A percentile compares a stretch with the other conserved stretches of the same genome.
Evolutionary conservation across 129 eudicot genomes (phyloP).

Genomic region (Erigeron canadensis): DNA sequence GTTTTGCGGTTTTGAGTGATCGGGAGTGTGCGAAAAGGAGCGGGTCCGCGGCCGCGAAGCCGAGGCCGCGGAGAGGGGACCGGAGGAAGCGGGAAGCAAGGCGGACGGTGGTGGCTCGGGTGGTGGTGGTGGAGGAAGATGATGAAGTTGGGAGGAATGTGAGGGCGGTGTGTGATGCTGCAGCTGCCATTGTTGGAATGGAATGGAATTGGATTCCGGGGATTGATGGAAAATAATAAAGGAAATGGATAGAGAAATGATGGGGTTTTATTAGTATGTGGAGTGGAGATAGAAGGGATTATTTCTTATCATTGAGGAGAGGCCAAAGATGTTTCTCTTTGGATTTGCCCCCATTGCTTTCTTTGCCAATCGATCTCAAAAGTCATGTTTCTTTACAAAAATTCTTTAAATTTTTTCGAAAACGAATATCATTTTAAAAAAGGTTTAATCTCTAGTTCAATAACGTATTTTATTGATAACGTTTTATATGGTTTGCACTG

Average conservation of each 20-base stretch:
- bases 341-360: slow-evolving; percentile 7
- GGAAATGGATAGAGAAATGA: neutral
- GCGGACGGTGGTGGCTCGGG: slow-evolving; percentile 35
- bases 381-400: neutral
- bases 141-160: slow-evolving; percentile 45
- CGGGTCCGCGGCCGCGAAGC: slow-evolving; percentile 18
- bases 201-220: slow-evolving; percentile 9
- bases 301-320: slow-evolving; percentile 74
- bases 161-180: slow-evolving; percentile 61
- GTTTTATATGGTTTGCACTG: too few species aligned
- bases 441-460: too few species aligned
- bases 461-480: too few species aligned
- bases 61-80: too few species aligned
- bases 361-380: neutral
- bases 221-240: neutral
- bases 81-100: slow-evolving; percentile 55
- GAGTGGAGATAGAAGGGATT: slow-evolving; percentile 18
- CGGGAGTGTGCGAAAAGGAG: slow-evolving; percentile 55
- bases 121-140: slow-evolving; percentile 40
- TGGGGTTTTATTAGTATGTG: neutral
- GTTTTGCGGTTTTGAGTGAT: slow-evolving; percentile 39
- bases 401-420: too few species aligned
- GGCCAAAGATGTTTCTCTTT: slow-evolving; percentile 51
- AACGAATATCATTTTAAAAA: too few species aligned
- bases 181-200: slow-evolving; percentile 54